A percentile compares a stretch with the other conserved stretches of the same genome.
Evolutionary conservation across 2,329 filamentous ascomycete species (phyloP).

Genomic region (Hawksworthiomyces lignivorus): DNA sequence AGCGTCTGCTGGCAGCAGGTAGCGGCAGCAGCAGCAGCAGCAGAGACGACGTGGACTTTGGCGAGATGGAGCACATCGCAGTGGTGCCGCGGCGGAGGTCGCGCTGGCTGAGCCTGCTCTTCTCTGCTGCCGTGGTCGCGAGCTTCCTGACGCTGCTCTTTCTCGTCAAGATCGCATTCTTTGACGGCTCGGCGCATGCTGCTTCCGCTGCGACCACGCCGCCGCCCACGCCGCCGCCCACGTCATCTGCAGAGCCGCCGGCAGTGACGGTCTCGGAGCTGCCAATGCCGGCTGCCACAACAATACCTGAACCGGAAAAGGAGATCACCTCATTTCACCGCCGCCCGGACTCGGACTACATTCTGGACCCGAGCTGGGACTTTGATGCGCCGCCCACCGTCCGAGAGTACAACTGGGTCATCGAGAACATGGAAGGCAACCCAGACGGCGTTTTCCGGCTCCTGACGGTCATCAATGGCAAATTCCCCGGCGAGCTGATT

Average conservation of each 20-base stretch:
- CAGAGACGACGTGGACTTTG: too few species aligned
- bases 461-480: conserved; percentile 61
- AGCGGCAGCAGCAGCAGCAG: too few species aligned
- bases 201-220: conserved; percentile 47
- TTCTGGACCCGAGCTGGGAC: conserved; percentile 51
- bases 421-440: conserved; percentile 53
- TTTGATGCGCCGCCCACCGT: conserved; percentile 38
- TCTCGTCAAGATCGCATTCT: conserved; percentile 13
- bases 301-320: too few species aligned
- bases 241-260: conserved; percentile 21
- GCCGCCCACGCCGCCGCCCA: conserved; percentile 32
- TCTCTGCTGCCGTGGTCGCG: background rate
- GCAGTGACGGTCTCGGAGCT: too few species aligned
- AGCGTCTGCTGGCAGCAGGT: too few species aligned
- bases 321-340: too few species aligned
- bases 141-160: conserved; percentile 10
- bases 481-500: conserved; percentile 67
- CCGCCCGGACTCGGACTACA: conserved; percentile 39
- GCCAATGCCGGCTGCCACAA: too few species aligned
- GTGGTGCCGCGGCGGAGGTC: background rate
- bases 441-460: conserved; percentile 61
- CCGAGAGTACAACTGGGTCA: conserved; percentile 53
- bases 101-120: conserved; percentile 5
- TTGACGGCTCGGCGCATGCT: background rate
- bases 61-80: too few species aligned